Conservation (phyloP, 805 yeast species). For the Cyberlindnera misumaiensis region DNA sequence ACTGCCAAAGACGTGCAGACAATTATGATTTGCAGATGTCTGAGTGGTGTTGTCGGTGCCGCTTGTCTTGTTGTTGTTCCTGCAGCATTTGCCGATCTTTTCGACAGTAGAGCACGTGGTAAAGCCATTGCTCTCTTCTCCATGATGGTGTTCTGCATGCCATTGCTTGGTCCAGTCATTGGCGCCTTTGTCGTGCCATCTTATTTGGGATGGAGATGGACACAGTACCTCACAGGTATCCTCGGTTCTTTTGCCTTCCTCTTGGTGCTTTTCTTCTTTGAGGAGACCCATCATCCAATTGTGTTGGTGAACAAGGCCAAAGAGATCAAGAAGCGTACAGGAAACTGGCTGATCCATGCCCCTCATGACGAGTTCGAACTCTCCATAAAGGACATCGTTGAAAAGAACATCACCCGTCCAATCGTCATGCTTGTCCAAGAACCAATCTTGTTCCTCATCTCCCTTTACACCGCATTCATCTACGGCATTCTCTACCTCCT, state of each 20-base stretch:
- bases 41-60: slow-evolving; percentile 77
- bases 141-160: slow-evolving; percentile 71
- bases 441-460: slow-evolving; percentile 63
- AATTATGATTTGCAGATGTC: slow-evolving; percentile 67
- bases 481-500: slow-evolving; percentile 74
- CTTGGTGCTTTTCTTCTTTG: slow-evolving; percentile 25
- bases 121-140: slow-evolving; percentile 66
- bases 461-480: slow-evolving; percentile 69
- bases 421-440: slow-evolving; percentile 58
- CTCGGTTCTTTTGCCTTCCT: slow-evolving; percentile 40
- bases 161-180: slow-evolving; percentile 74
- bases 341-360: slow-evolving; percentile 79
- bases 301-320: slow-evolving; percentile 58
- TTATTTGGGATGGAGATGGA: slow-evolving; percentile 80
- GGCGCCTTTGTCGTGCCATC: slow-evolving; percentile 61
- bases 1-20: slow-evolving; percentile 76
- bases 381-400: slow-evolving; percentile 49
- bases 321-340: slow-evolving; percentile 55
- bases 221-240: slow-evolving; percentile 63
- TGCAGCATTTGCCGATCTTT: slow-evolving; percentile 81
- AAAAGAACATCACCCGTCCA: slow-evolving; percentile 53
- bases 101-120: slow-evolving; percentile 61
- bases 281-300: slow-evolving; percentile 70
- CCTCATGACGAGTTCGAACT: slow-evolving; percentile 62
- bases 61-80: slow-evolving; percentile 84